phyloP scores from a whole-genome alignment of 1,139 yeast genomes.

The Geotrichum citri-aurantii region DNA sequence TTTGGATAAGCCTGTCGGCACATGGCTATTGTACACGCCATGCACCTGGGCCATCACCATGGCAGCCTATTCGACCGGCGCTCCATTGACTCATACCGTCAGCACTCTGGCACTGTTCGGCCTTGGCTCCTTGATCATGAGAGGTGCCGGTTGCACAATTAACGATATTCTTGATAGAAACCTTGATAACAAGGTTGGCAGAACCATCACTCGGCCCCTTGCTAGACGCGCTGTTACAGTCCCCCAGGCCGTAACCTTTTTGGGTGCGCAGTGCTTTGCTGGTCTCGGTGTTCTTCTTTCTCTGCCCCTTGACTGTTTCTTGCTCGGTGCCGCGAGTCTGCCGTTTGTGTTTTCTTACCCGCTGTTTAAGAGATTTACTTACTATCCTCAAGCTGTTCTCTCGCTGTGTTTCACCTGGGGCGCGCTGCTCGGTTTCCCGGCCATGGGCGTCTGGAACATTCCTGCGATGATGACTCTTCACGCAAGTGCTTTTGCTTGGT shows the following conservation, averaged over 20 bases:
- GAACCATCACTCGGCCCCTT: conserved; percentile 85
- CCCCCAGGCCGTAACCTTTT: conserved; percentile 65
- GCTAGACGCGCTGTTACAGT: conserved; percentile 78
- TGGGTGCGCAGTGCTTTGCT: conserved; percentile 68
- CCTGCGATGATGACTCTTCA: conserved; percentile 74
- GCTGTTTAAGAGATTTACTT: conserved; percentile 85
- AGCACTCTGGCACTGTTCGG: conserved; percentile 62
- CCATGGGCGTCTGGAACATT: conserved; percentile 75
- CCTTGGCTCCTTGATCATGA: conserved; percentile 81
- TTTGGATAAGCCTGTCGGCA: conserved; percentile 90
- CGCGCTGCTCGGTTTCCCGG: conserved; percentile 88
- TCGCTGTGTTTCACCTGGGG: conserved; percentile 94
- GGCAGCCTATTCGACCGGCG: conserved; percentile 72
- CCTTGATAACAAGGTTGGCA: conserved; percentile 74
- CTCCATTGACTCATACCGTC: conserved; percentile 57
- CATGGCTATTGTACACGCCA: conserved; percentile 75
- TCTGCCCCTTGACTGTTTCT: conserved; percentile 76
- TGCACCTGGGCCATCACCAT: conserved; percentile 76
- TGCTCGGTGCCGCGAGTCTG: conserved; percentile 74
- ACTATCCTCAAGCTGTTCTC: conserved; percentile 84
- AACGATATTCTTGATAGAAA: conserved; percentile 84
- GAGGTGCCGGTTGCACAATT: conserved; percentile 97
- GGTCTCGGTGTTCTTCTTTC: conserved; percentile 69
- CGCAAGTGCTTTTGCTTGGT: conserved; percentile 78
- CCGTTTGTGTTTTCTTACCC: conserved; percentile 85